These are phyloP conservation scores for Mesembryanthemum crystallinum DNA, from an alignment of 148 eudicot genomes.

Conservation along the genomic window DNA sequence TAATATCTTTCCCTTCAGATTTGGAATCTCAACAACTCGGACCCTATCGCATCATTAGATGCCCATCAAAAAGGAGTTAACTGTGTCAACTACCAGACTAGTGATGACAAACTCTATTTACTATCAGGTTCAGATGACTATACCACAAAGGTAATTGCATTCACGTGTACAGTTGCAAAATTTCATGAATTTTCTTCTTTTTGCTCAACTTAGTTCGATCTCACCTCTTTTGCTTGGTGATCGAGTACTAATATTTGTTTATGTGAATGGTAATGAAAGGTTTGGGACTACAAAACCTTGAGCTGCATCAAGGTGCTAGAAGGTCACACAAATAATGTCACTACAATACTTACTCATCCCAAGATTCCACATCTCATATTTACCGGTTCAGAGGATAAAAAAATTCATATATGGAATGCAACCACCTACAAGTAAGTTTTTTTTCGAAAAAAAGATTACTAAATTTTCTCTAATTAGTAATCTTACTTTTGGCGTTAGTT, in stretches of 20 bases:
- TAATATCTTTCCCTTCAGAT: slow-evolving; percentile 30
- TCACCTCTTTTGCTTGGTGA: background rate
- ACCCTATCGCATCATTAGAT: slow-evolving; percentile 63
- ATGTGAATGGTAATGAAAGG: slow-evolving; percentile 32
- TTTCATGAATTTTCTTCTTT: background rate
- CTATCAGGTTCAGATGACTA: slow-evolving; percentile 82
- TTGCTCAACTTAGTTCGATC: too few relatives aligned
- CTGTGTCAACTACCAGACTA: slow-evolving; percentile 71
- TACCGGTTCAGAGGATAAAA: slow-evolving; percentile 83
- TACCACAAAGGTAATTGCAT: slow-evolving; percentile 54
- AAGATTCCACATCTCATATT: slow-evolving; percentile 57
- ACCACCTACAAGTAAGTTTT: slow-evolving; percentile 56
- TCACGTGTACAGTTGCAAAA: background rate
- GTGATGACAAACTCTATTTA: slow-evolving; percentile 64
- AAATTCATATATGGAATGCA: slow-evolving; percentile 67
- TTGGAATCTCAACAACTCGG: slow-evolving; percentile 78
- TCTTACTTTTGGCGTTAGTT: too few relatives aligned
- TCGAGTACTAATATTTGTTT: background rate
- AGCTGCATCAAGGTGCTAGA: slow-evolving; percentile 74
- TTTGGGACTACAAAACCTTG: slow-evolving; percentile 75
- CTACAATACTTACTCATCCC: slow-evolving; percentile 68
- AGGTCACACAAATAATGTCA: slow-evolving; percentile 80
- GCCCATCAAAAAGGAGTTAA: slow-evolving; percentile 84
- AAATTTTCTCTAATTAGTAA: too few relatives aligned
- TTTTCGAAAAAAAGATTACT: too few relatives aligned